Percentiles rank a stretch among this genome's conserved stretches.
Evolutionary conservation across 352 stramenopile genomes (phyloP).

Genomic region (Globisporangium emineosum): DNA sequence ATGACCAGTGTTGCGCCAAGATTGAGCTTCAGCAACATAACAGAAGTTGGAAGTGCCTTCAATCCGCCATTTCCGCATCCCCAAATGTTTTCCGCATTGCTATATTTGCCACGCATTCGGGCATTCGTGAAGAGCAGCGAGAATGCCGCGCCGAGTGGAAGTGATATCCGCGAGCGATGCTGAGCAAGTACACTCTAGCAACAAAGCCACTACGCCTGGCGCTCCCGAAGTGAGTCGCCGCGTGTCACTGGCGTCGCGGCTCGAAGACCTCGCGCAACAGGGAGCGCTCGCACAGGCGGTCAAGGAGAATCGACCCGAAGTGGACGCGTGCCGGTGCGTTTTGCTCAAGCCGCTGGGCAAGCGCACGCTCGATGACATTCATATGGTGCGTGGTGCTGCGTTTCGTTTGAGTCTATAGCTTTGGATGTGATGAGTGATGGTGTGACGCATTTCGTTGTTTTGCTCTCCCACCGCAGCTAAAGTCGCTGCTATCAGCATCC

Average conservation of each 20-base stretch:
- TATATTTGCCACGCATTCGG: background rate
- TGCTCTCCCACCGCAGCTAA: slow-evolving; percentile 39
- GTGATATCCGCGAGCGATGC: background rate
- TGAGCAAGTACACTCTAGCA: background rate
- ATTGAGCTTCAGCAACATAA: background rate
- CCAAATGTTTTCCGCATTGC: background rate
- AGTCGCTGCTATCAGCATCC: slow-evolving; percentile 64
- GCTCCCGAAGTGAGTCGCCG: slow-evolving; percentile 16
- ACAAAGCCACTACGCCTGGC: background rate
- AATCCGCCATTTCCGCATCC: background rate
- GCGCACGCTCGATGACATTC: slow-evolving; percentile 69
- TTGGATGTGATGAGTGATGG: background rate
- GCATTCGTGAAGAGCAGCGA: background rate
- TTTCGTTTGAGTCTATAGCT: too few species aligned
- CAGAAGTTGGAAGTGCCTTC: slow-evolving; percentile 11
- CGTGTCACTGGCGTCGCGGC: slow-evolving; percentile 45
- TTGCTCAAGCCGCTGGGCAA: slow-evolving; percentile 48
- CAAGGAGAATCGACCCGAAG: slow-evolving; percentile 42
- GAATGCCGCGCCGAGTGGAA: slow-evolving; percentile 10
- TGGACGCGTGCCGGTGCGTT: slow-evolving; percentile 49
- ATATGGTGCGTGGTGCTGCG: slow-evolving; percentile 33
- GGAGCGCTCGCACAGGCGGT: slow-evolving; percentile 41
- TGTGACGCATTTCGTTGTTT: background rate
- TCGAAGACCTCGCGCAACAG: slow-evolving; percentile 37
- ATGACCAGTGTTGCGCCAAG: background rate